phyloP scores from a whole-genome alignment of 495 filamentous ascomycete species.

The Pseudevernia furfuracea region DNA sequence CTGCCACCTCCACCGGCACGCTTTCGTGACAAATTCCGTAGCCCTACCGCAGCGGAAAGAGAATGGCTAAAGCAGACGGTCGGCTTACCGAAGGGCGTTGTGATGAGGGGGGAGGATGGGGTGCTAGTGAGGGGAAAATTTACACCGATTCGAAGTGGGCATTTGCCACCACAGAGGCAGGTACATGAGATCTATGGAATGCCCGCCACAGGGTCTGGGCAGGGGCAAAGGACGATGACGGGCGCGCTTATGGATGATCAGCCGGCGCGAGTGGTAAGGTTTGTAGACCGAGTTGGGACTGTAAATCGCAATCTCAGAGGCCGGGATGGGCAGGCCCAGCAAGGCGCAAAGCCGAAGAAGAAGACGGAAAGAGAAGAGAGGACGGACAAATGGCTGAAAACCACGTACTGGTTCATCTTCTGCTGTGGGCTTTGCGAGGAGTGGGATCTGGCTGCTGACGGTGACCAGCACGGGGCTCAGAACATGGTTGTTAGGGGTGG shows the following conservation, averaged over 20 bases:
- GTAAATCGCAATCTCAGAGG: not conserved
- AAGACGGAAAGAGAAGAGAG: not conserved
- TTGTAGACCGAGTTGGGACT: not conserved
- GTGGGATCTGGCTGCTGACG: not conserved
- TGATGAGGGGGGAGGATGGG: constrained; percentile 28
- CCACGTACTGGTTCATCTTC: not conserved
- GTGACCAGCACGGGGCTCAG: not conserved
- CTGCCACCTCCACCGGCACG: constrained; percentile 22
- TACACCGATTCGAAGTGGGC: constrained; percentile 17
- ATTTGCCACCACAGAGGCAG: constrained; percentile 20
- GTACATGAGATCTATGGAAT: not conserved
- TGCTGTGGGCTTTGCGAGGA: constrained; percentile 3
- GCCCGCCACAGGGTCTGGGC: constrained; percentile 3
- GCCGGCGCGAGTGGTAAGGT: not conserved
- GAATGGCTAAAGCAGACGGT: constrained; percentile 19
- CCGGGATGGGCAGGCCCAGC: not conserved
- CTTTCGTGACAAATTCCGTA: constrained; percentile 22
- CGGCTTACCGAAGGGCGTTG: constrained; percentile 22
- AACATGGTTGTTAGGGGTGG: not conserved
- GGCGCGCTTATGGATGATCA: not conserved
- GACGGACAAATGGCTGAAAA: not conserved
- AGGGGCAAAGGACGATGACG: not conserved
- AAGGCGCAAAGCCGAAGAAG: not conserved
- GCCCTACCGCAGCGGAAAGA: constrained; percentile 13
- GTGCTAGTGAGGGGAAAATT: constrained; percentile 22